Conservation (phyloP, 139 green algal species). For the Chlamydomonas asymmetrica region DNA sequence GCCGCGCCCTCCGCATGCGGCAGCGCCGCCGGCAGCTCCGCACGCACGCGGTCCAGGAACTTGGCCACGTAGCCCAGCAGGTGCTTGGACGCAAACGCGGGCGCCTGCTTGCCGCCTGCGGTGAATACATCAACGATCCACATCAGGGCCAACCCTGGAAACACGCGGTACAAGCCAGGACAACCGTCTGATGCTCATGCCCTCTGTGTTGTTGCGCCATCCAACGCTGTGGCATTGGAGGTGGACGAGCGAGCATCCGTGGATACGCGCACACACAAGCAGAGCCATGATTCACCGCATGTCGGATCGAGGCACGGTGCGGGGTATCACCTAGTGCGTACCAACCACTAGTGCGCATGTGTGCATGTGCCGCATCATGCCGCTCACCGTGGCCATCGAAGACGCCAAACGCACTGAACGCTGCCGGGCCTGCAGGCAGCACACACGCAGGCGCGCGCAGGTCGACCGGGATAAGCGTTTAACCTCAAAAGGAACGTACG, state of each 20-base stretch:
- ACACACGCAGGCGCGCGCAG: neutral
- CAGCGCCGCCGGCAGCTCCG: neutral
- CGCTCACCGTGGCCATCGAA: constrained; percentile 55
- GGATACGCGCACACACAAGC: no score
- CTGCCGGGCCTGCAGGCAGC: constrained; percentile 1
- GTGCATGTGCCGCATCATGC: neutral
- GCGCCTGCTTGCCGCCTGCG: constrained; percentile 47
- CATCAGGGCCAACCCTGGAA: constrained; percentile 14
- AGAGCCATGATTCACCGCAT: no score
- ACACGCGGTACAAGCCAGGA: neutral
- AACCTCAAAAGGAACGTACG: neutral
- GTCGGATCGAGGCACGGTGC: no score
- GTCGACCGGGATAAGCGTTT: neutral
- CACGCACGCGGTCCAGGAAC: constrained; percentile 30
- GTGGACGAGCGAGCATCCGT: no score
- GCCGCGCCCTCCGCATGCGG: neutral
- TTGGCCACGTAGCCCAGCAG: constrained; percentile 39
- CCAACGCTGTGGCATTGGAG: no score
- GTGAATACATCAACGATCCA: no score
- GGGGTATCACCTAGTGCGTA: no score
- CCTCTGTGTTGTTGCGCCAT: no score
- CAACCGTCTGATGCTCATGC: no score
- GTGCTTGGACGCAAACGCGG: constrained; percentile 40
- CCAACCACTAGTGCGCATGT: neutral
- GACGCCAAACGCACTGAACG: constrained; percentile 42